phyloP scores from a whole-genome alignment of 2,329 filamentous ascomycete genomes.

The Ophiostoma populinum region DNA sequence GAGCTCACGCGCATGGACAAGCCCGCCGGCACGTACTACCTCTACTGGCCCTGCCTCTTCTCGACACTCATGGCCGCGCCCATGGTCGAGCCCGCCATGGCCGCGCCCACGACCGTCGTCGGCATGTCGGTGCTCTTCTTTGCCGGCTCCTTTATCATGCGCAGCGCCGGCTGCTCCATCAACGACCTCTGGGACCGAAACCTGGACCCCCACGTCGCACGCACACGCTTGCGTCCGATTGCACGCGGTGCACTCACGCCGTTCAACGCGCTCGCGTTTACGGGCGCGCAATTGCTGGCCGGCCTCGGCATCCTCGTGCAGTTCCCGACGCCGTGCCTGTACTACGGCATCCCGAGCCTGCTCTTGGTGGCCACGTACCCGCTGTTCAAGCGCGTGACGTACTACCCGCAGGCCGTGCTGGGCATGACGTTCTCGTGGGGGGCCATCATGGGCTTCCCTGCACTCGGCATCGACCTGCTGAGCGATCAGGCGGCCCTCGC shows the following conservation, averaged over 20 bases:
- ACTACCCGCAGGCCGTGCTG: slow-evolving; percentile 73
- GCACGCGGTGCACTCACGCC: slow-evolving; percentile 63
- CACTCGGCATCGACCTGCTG: slow-evolving; percentile 61
- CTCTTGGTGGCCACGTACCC: slow-evolving; percentile 61
- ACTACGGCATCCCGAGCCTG: slow-evolving; percentile 61
- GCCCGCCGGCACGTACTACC: slow-evolving; percentile 65
- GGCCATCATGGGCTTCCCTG: slow-evolving; percentile 73
- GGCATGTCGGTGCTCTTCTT: slow-evolving; percentile 55
- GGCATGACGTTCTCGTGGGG: slow-evolving; percentile 83
- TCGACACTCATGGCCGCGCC: slow-evolving; percentile 67
- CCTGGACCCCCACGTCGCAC: slow-evolving; percentile 61
- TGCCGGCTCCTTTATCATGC: slow-evolving; percentile 65
- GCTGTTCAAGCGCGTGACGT: slow-evolving; percentile 67
- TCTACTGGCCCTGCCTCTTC: slow-evolving; percentile 74
- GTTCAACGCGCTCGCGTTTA: slow-evolving; percentile 53
- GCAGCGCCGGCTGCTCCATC: slow-evolving; percentile 73
- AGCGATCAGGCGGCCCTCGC: slow-evolving; percentile 42
- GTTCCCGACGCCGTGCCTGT: slow-evolving; percentile 57
- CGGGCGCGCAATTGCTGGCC: slow-evolving; percentile 54
- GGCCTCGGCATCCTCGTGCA: slow-evolving; percentile 61
- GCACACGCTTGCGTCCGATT: slow-evolving; percentile 64
- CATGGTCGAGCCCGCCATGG: slow-evolving; percentile 38
- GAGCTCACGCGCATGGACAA: slow-evolving; percentile 71
- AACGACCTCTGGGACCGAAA: slow-evolving; percentile 86
- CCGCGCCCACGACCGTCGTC: slow-evolving; percentile 41